Percentiles rank a stretch among this genome's conserved stretches.
phyloP scores from a whole-genome alignment of 495 filamentous ascomycete genomes.

The Neurospora sp. region DNA sequence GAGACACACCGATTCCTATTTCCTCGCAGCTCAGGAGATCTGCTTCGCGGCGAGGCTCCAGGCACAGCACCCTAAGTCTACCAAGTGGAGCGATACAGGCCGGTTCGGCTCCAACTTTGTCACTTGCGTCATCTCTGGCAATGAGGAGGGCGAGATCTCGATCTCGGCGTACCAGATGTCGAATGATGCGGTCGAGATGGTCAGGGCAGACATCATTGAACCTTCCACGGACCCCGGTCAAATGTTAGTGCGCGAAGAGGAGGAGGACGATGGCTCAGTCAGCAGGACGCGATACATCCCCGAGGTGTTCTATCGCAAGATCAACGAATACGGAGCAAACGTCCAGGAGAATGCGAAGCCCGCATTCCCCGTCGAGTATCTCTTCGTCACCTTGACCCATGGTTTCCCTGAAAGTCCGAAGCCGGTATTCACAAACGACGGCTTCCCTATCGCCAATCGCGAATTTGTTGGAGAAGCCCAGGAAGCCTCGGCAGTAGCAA shows the following conservation, averaged over 20 bases:
- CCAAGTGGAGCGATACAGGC: conserved; percentile 95
- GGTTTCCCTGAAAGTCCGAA: conserved; percentile 77
- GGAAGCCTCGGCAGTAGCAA: conserved; percentile 39
- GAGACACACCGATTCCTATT: conserved; percentile 91
- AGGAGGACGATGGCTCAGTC: conserved; percentile 63
- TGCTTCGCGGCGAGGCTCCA: conserved; percentile 81
- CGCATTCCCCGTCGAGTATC: conserved; percentile 89
- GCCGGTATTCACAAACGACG: conserved; percentile 56
- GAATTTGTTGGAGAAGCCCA: conserved; percentile 76
- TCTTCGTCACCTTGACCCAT: conserved; percentile 91
- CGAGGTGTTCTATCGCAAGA: conserved; percentile 90
- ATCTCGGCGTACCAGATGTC: conserved; percentile 92
- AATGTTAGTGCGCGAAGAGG: conserved; percentile 91
- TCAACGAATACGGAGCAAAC: conserved; percentile 93
- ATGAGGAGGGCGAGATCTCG: conserved; percentile 77
- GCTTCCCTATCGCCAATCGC: conserved; percentile 85
- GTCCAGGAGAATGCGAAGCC: conserved; percentile 97
- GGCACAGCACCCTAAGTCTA: conserved; percentile 75
- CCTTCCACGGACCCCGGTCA: conserved; percentile 84
- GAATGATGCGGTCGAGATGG: conserved; percentile 94
- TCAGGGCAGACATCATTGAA: conserved; percentile 87
- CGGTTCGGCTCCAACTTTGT: conserved; percentile 95
- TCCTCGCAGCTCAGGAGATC: conserved; percentile 84
- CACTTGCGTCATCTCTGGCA: conserved; percentile 86
- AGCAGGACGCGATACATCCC: conserved; percentile 83